Evolutionary conservation across 371 early-diverging fungal species (phyloP).

Genomic region (Lichtheimia corymbifera): DNA sequence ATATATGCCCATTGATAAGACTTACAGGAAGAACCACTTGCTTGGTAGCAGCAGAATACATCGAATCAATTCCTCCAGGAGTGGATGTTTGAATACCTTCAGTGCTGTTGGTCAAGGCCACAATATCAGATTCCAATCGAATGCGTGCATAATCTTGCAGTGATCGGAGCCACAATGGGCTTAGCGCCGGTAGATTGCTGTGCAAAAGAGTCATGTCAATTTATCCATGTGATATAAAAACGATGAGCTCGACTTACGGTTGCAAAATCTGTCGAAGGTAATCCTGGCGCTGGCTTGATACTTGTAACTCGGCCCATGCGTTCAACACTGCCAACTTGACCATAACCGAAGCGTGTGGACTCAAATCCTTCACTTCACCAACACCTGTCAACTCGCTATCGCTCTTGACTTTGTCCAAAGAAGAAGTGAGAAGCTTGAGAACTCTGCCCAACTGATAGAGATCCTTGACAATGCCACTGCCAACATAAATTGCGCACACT

Average conservation of each 20-base stretch:
- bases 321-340: conserved; percentile 76
- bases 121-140: conserved; percentile 56
- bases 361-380: conserved; percentile 60
- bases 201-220: neutral
- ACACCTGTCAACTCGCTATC: conserved; percentile 56
- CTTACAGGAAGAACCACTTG: conserved; percentile 65
- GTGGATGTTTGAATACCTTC: conserved; percentile 48
- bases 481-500: conserved; percentile 83
- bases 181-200: conserved; percentile 52
- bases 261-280: conserved; percentile 66
- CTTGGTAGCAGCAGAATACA: conserved; percentile 53
- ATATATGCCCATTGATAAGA: conserved; percentile 18
- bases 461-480: conserved; percentile 82
- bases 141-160: conserved; percentile 63
- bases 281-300: conserved; percentile 57
- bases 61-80: conserved; percentile 45
- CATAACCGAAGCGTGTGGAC: conserved; percentile 78
- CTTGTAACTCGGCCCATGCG: conserved; percentile 84
- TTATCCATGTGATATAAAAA: no score
- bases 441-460: conserved; percentile 75
- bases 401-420: conserved; percentile 73
- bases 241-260: conserved; percentile 39
- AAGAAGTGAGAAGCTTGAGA: conserved; percentile 67
- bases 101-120: conserved; percentile 44
- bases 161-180: conserved; percentile 59